Percentiles rank a stretch among this genome's conserved stretches.
Conservation (phyloP, 129 eudicot genomes). For the Helianthus tuberosus region DNA sequence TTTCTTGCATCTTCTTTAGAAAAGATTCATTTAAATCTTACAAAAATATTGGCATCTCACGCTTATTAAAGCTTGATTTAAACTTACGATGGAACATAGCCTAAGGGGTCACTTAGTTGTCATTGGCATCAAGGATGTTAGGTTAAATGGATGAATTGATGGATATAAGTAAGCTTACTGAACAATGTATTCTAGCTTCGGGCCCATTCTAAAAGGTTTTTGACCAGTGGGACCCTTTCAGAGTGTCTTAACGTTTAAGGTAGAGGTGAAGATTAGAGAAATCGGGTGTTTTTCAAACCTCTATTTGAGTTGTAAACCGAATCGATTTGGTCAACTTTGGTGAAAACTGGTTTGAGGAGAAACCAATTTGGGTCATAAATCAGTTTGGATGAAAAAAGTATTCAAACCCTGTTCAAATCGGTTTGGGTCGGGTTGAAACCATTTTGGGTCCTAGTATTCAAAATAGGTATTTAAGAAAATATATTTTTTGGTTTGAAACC, state of each 20-base stretch:
- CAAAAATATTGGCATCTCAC: background rate
- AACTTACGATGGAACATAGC: background rate
- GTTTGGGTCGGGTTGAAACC: too few relatives aligned
- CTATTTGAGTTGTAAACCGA: too few relatives aligned
- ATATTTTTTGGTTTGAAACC: too few relatives aligned
- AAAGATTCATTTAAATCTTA: background rate
- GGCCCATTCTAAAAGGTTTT: background rate
- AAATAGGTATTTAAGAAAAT: too few relatives aligned
- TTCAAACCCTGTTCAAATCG: too few relatives aligned
- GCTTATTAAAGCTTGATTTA: background rate
- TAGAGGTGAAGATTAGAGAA: too few relatives aligned
- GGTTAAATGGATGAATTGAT: background rate
- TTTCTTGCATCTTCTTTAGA: conserved; percentile 16
- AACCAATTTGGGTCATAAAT: too few relatives aligned
- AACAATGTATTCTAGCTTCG: background rate
- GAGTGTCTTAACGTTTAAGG: background rate
- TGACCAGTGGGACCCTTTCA: background rate
- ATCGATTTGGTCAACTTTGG: too few relatives aligned
- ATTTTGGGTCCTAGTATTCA: too few relatives aligned
- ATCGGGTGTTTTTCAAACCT: too few relatives aligned
- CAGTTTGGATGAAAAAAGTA: too few relatives aligned
- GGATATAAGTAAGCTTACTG: background rate
- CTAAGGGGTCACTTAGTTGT: background rate
- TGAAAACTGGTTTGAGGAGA: too few relatives aligned
- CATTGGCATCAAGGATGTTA: conserved; percentile 12